Percentiles rank a stretch among this genome's conserved stretches.
Evolutionary conservation across 164 flowering plant genomes (phyloP).

Genomic region (Taxillus chinensis): DNA sequence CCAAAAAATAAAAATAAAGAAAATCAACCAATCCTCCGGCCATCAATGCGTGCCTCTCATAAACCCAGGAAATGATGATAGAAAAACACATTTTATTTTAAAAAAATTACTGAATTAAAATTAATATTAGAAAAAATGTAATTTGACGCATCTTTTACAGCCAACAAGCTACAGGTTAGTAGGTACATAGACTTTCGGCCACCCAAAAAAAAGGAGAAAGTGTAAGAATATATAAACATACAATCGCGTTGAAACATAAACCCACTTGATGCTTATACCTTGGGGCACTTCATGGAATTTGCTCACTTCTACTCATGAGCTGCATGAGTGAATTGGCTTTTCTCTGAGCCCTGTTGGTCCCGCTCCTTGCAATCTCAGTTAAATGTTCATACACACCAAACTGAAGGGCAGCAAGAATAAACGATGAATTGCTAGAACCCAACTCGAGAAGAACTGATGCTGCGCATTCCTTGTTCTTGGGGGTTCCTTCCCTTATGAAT

Average conservation of each 20-base stretch:
- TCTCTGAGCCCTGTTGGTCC: not conserved
- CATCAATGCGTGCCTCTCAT: too few relatives aligned
- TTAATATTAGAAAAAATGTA: too few relatives aligned
- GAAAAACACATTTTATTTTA: too few relatives aligned
- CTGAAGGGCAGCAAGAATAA: not conserved
- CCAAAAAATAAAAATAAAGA: too few relatives aligned
- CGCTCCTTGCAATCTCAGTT: not conserved
- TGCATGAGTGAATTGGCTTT: not conserved
- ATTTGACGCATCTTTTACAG: too few relatives aligned
- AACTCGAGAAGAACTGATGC: not conserved
- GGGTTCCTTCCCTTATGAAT: not conserved
- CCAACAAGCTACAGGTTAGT: too few relatives aligned
- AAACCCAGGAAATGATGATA: too few relatives aligned
- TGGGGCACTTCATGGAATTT: not conserved
- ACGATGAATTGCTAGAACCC: not conserved
- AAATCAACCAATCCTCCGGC: too few relatives aligned
- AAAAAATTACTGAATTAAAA: too few relatives aligned
- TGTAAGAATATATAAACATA: not conserved
- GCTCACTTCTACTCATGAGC: not conserved
- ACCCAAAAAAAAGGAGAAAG: not conserved
- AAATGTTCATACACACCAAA: not conserved
- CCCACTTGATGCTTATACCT: too few relatives aligned
- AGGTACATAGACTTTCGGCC: not conserved
- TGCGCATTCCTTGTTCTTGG: conserved; percentile 1
- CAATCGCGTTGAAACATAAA: not conserved